Percentiles rank a stretch among this genome's conserved stretches.
Conservation (phyloP, 2,329 filamentous ascomycete species). For the Pezicula radicicola region DNA sequence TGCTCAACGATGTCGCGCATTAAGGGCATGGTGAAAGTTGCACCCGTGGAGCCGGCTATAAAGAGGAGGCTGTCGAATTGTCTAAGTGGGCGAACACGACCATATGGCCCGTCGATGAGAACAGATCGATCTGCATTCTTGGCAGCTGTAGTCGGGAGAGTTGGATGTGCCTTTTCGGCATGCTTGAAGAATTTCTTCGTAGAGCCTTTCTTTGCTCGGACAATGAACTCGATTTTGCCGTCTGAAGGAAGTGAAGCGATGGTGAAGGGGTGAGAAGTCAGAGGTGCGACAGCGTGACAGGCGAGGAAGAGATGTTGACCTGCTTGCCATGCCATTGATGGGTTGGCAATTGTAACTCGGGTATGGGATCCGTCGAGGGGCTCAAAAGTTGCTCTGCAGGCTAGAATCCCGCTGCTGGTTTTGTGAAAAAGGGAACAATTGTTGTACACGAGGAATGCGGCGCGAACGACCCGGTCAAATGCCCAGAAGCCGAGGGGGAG, state of each 20-base stretch:
- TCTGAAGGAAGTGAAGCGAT: constrained; percentile 55
- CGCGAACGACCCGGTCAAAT: constrained; percentile 39
- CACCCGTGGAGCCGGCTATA: constrained; percentile 57
- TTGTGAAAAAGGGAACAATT: constrained; percentile 40
- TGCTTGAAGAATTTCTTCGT: constrained; percentile 48
- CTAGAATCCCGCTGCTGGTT: constrained; percentile 27
- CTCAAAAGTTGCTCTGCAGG: constrained; percentile 40
- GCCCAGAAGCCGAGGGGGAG: constrained; percentile 41
- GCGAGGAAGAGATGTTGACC: constrained; percentile 63
- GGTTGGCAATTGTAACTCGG: constrained; percentile 51
- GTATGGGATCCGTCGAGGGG: constrained; percentile 53
- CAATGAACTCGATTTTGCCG: constrained; percentile 51
- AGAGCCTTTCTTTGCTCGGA: constrained; percentile 50
- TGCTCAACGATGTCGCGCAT: constrained; percentile 64
- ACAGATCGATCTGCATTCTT: constrained; percentile 31
- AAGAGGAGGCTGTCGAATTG: constrained; percentile 61
- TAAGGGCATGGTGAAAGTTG: constrained; percentile 85
- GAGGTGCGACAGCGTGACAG: constrained; percentile 50
- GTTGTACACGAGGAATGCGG: constrained; percentile 30
- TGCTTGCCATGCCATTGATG: constrained; percentile 54
- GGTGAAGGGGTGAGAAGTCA: constrained; percentile 65
- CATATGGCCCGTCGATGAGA: constrained; percentile 53
- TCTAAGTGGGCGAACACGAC: constrained; percentile 44
- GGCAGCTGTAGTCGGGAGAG: constrained; percentile 17
- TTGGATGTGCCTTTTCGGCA: constrained; percentile 38